Conservation (phyloP, 1,284 basidiomycete genomes). For the Ceratorhiza oryzae-sativae region DNA sequence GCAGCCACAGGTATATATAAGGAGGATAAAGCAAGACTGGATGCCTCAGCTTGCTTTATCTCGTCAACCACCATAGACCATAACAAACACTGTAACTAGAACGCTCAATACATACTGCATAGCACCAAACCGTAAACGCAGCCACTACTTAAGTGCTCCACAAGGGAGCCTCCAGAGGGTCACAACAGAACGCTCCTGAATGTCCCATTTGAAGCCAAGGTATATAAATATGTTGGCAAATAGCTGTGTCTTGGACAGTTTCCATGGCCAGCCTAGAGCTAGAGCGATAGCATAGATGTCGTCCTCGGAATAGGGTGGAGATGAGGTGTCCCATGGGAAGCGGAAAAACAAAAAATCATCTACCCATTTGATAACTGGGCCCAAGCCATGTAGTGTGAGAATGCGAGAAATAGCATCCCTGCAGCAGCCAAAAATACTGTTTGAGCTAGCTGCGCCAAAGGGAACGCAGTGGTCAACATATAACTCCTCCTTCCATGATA, state of each 20-base stretch:
- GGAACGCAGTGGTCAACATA: conserved; percentile 50
- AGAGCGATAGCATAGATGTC: conserved; percentile 47
- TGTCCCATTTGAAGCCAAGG: conserved; percentile 54
- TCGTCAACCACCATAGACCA: too few relatives aligned
- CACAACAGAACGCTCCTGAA: neutral
- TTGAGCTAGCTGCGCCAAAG: conserved; percentile 53
- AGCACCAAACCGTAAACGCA: too few relatives aligned
- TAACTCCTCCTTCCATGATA: conserved; percentile 49
- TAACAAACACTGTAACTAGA: too few relatives aligned
- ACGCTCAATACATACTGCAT: too few relatives aligned
- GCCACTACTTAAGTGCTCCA: too few relatives aligned
- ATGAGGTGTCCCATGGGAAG: conserved; percentile 39
- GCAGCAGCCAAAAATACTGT: conserved; percentile 52
- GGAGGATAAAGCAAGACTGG: too few relatives aligned
- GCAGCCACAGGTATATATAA: too few relatives aligned
- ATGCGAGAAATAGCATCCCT: conserved; percentile 53
- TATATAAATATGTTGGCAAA: conserved; percentile 48
- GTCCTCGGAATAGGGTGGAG: neutral
- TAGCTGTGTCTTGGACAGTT: conserved; percentile 46
- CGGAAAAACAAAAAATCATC: conserved; percentile 54
- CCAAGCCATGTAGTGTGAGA: conserved; percentile 46
- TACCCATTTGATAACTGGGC: conserved; percentile 53
- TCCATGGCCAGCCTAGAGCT: conserved; percentile 51
- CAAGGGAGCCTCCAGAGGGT: too few relatives aligned
- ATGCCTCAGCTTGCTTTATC: too few relatives aligned